Evolutionary conservation across 2,329 filamentous ascomycete species (phyloP).

Genomic region (Chaetomium sp.): DNA sequence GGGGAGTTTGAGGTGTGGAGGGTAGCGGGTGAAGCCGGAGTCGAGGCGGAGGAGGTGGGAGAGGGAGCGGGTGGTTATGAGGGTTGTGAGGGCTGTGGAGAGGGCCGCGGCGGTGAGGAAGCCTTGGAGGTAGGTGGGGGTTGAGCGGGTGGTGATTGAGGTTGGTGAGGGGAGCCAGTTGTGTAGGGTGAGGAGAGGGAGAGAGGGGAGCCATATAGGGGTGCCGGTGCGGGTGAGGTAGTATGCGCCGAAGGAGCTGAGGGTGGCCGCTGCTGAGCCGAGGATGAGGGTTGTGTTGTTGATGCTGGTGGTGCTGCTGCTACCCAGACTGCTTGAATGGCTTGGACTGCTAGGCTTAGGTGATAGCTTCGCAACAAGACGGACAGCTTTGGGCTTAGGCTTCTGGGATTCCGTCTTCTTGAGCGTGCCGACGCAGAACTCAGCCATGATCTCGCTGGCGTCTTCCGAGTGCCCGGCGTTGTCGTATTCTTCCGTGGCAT

Average conservation of each 20-base stretch:
- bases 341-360: no score
- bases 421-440: neutral
- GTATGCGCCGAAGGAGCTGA: no score
- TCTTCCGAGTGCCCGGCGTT: constrained; percentile 75
- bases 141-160: no score
- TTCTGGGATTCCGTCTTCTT: neutral
- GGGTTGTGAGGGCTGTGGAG: neutral
- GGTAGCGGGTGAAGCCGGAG: neutral
- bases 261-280: no score
- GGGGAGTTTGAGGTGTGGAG: neutral
- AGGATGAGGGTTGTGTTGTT: no score
- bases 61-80: neutral
- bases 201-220: no score
- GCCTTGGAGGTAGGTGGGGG: neutral
- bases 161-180: no score
- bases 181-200: no score
- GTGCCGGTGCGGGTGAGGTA: no score
- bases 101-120: neutral
- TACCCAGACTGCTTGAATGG: no score
- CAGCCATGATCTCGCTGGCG: neutral
- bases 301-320: no score
- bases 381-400: neutral
- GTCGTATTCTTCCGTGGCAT: constrained; percentile 74
- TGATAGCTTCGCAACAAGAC: neutral
- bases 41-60: neutral